Evolutionary conservation across 441 rosid genomes (phyloP), one percentile per base, ranked within the genome.

Genomic region (Kokia cookei): DNA sequence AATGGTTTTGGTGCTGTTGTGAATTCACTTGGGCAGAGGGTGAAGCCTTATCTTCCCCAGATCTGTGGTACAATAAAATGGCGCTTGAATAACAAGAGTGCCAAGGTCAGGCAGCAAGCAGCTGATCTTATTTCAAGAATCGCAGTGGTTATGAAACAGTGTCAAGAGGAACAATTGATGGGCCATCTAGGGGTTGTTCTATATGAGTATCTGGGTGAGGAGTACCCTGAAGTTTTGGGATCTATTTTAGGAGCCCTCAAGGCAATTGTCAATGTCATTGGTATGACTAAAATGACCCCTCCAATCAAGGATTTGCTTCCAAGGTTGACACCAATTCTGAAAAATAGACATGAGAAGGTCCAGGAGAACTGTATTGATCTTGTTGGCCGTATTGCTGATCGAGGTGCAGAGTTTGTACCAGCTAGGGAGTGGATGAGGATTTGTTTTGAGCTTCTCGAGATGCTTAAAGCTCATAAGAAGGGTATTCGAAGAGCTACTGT

Each of bases 231-330:
- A 84, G 99, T 95, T 63, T 84, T 95, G 80, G 98, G 99, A 27
- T 95, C 99, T 10, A 93, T 95, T 82, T 85, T 95, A 37, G 99
- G 99, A 73, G 98, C 99, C n/a, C 84, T 92, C 26, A 95, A 95
- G 85, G 93, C 99, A 59, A 95, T 95, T 53, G 99, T 95, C 96
- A 95, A 95, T 53, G 99, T 95, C 75, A 93, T 93, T 71, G 99
- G 99, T 78, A 95, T 95, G 97, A 93, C 99, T 1, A 95, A 95
- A 82, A 95, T 93, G 99, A 95, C 99, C 10, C 99, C 99, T 54
- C 98, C 99, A 15, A 95, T 95, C 29, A 95, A 95, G 84, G 99
- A 95, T 81, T 84, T 95, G 84, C 99, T 95, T 79, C 99, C 99
- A 32, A 86, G 99, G 76, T 82, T 95, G 84, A 93, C 99, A 2